Evolutionary conservation across 345 rosid genomes (phyloP).

Genomic region (Combretum micranthum): DNA sequence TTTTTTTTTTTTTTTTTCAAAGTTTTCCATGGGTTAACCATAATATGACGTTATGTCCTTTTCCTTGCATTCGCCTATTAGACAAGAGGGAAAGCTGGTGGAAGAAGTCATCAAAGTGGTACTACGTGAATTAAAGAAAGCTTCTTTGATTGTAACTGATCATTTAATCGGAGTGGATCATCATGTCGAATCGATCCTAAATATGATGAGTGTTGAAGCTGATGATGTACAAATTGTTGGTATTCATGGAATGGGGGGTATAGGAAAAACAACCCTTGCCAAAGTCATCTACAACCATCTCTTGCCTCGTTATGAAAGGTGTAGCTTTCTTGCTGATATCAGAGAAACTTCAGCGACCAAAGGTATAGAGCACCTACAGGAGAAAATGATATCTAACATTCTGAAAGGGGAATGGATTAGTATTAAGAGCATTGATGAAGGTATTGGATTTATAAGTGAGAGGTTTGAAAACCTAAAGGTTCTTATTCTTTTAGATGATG

Average conservation of each 20-base stretch:
- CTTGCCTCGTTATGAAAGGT: neutral
- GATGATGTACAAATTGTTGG: neutral
- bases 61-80: too few species aligned
- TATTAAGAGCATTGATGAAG: neutral
- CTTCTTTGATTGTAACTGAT: neutral
- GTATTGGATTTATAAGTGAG: neutral
- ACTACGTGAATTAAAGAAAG: neutral
- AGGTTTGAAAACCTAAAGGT: too few species aligned
- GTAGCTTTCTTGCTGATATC: conserved; percentile 4
- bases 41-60: too few species aligned
- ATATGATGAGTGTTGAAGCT: neutral
- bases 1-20: too few species aligned
- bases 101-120: neutral
- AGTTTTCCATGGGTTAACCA: too few species aligned
- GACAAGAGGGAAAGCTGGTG: neutral
- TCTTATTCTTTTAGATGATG: too few species aligned
- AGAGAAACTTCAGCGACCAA: neutral
- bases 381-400: neutral
- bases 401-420: neutral
- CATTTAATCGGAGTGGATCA: conserved; percentile 6
- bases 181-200: neutral
- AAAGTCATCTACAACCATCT: neutral
- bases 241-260: conserved; percentile 4
- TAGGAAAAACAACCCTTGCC: conserved; percentile 8
- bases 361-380: neutral